Evolutionary conservation across 2,329 filamentous ascomycete genomes (phyloP).

Genomic region (Fusarium vanettenii): DNA sequence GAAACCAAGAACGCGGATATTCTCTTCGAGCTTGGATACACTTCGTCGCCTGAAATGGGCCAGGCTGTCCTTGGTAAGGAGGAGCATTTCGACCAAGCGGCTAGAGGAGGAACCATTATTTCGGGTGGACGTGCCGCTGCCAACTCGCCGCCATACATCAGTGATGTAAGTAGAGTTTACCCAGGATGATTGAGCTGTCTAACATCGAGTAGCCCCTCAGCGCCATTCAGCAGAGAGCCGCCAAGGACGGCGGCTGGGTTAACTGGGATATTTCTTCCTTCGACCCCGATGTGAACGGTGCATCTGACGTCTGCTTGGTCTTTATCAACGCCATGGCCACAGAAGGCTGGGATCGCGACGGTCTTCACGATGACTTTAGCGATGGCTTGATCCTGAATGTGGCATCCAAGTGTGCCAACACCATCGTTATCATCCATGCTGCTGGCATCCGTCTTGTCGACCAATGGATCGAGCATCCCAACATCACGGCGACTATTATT

Average conservation of each 20-base stretch:
- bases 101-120: conserved; percentile 63
- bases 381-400: conserved; percentile 70
- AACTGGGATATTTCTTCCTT: conserved; percentile 57
- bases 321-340: conserved; percentile 85
- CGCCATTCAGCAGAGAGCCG: conserved; percentile 64
- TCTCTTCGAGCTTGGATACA: conserved; percentile 59
- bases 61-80: conserved; percentile 57
- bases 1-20: conserved; percentile 61
- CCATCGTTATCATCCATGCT: conserved; percentile 72
- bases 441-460: conserved; percentile 72
- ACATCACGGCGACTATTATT: conserved; percentile 72
- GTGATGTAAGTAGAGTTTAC: conserved; percentile 50
- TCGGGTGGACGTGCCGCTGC: conserved; percentile 64
- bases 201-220: conserved; percentile 25
- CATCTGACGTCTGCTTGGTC: conserved; percentile 76
- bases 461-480: conserved; percentile 72
- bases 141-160: conserved; percentile 61
- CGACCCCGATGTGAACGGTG: conserved; percentile 50
- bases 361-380: conserved; percentile 76
- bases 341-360: conserved; percentile 77
- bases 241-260: conserved; percentile 66
- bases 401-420: conserved; percentile 69
- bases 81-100: conserved; percentile 60
- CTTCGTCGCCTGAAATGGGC: conserved; percentile 58
- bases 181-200: rapidly evolving